Evolutionary conservation across 2,329 filamentous ascomycete genomes (phyloP), one percentile per base, ranked within the genome.

Genomic region (Lizonia empirigonia): DNA sequence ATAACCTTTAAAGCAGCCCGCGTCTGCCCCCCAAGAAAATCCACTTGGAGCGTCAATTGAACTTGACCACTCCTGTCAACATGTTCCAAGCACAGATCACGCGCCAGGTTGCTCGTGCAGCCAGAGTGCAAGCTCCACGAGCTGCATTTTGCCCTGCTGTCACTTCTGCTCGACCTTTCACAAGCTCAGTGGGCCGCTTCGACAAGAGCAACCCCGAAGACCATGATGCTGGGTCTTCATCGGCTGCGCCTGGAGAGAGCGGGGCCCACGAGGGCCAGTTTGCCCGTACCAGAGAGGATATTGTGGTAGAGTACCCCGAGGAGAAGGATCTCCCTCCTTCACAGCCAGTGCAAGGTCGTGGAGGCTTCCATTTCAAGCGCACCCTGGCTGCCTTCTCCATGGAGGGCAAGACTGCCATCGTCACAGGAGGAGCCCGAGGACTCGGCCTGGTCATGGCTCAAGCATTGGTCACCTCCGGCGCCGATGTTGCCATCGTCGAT

Each of bases 361-460:
- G 89, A 55, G 90, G 90, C 15, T 82, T 87, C 68, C 89, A 94
- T 67, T 88, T 90, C 75, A 91, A 91, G 78, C 87, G 91, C 20
- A 96, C 91, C 0, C 82, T 97, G 22, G 86, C 89, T 26, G 85
- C 85, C 34, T 97, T 97, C 77, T 93, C 91, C 7, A 83, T 97
- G 26, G 88, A 96, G 70, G 89, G 86, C 55, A 88, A 87, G 68
- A 89, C 92, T 7, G 91, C 85, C 37, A 80, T 97, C 32, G 89
- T 97, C 30, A 97, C 93, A 1, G 93, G 93, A 44, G 93, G 92
- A 69, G 93, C 93, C 20, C 82, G 92, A 69, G 93, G 93, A 7
- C 76, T 97, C 50, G 93, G 93, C 30, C 79, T 97, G 55, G 91
- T 95, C 63, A 97, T 97, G 89, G 89, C 88, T 42, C 91, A 96